A percentile compares a stretch with the other conserved stretches of the same genome.
Evolutionary conservation across 371 early-diverging fungal genomes (phyloP).

Genomic region (Mucor circinelloides): DNA sequence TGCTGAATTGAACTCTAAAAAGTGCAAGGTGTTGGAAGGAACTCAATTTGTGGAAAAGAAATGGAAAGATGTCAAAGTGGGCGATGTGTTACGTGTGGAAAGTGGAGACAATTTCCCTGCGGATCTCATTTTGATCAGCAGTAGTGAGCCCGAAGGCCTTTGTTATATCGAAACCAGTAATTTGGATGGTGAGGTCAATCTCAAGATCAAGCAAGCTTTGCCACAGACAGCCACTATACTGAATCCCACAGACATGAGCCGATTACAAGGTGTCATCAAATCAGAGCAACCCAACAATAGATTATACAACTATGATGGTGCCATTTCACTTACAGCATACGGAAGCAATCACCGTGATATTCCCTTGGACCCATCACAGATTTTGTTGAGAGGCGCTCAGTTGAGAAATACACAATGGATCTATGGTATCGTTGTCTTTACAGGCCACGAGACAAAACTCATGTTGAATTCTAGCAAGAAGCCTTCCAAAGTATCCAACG

Average conservation of each 20-base stretch:
- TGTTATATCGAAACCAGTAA: constrained; percentile 93
- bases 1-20: constrained; percentile 66
- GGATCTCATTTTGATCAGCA: constrained; percentile 78
- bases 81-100: constrained; percentile 85
- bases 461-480: constrained; percentile 66
- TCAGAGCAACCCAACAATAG: constrained; percentile 82
- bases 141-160: constrained; percentile 77
- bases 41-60: constrained; percentile 55
- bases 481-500: constrained; percentile 34
- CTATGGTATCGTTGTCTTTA: constrained; percentile 78
- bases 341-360: constrained; percentile 54
- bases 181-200: constrained; percentile 84
- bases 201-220: constrained; percentile 83
- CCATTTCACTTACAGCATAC: constrained; percentile 45
- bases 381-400: constrained; percentile 73
- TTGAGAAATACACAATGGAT: constrained; percentile 84
- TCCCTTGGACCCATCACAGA: constrained; percentile 75
- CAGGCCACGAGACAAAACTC: constrained; percentile 86
- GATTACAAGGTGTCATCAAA: constrained; percentile 55
- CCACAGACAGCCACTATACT: constrained; percentile 67
- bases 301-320: constrained; percentile 80
- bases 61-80: constrained; percentile 78
- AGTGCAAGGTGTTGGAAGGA: constrained; percentile 59
- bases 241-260: constrained; percentile 54
- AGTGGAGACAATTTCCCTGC: constrained; percentile 86